Evolutionary conservation across 2,329 filamentous ascomycete genomes (phyloP).

Genomic region (Xylariaceae sp.): DNA sequence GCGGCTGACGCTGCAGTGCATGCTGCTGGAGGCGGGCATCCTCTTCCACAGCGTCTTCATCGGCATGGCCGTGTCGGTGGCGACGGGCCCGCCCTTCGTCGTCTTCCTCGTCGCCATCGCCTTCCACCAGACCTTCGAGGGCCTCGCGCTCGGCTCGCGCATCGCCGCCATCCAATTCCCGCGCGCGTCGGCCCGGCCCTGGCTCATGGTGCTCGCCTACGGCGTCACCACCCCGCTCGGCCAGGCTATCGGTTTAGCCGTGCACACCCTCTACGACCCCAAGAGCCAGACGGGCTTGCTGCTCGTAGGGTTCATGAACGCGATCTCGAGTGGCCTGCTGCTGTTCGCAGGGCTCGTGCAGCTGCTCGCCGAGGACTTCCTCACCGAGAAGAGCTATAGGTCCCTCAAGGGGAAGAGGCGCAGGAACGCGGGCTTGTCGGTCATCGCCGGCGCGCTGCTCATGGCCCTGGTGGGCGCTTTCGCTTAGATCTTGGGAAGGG

Average conservation of each 20-base stretch:
- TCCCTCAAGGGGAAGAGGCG: constrained; percentile 54
- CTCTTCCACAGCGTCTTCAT: constrained; percentile 83
- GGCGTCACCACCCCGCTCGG: constrained; percentile 73
- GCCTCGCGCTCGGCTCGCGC: constrained; percentile 74
- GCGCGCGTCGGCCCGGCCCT: constrained; percentile 64
- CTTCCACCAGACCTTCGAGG: constrained; percentile 86
- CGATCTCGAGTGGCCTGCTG: constrained; percentile 70
- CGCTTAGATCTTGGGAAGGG: too few relatives aligned
- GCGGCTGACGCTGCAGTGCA: constrained; percentile 65
- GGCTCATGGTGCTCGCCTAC: constrained; percentile 74
- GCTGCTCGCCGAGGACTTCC: constrained; percentile 75
- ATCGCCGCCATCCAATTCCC: constrained; percentile 80
- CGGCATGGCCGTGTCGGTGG: constrained; percentile 77
- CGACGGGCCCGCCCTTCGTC: constrained; percentile 70
- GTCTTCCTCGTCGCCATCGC: constrained; percentile 74
- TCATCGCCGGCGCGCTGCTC: constrained; percentile 55
- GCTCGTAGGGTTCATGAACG: constrained; percentile 83
- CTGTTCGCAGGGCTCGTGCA: constrained; percentile 80
- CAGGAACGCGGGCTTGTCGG: constrained; percentile 54
- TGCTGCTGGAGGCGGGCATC: constrained; percentile 75
- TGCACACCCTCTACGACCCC: constrained; percentile 76
- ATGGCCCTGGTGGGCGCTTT: constrained; percentile 70
- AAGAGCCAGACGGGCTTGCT: constrained; percentile 67
- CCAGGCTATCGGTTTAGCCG: constrained; percentile 70
- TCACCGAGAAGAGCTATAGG: constrained; percentile 67